These are phyloP conservation scores for Gleditsia sinensis DNA, from an alignment of 306 rosid genomes.

Conservation along the genomic window DNA sequence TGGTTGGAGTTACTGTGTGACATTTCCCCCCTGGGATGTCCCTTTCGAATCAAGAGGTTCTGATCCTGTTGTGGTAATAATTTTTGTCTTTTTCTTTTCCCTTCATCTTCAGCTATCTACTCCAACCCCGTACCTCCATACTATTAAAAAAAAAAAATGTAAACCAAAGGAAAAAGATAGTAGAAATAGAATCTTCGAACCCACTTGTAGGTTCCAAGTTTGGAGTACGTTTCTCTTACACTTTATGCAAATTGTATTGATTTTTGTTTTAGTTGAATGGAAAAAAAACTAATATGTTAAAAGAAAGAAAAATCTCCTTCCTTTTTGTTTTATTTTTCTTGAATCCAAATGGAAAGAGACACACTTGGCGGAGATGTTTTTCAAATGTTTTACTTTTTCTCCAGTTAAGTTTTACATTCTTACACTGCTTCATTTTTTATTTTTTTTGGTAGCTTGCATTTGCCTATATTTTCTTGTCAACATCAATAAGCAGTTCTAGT, in stretches of 20 bases:
- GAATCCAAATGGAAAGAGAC: not conserved
- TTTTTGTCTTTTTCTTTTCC: not conserved
- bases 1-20: conserved; percentile 79
- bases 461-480: not conserved
- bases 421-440: not conserved
- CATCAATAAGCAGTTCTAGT: not conserved
- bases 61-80: conserved; percentile 68
- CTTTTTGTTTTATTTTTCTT: not conserved
- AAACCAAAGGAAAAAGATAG: not conserved
- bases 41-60: conserved; percentile 62
- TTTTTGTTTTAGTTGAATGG: not conserved
- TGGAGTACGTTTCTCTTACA: not conserved
- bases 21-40: conserved; percentile 74
- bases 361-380: not conserved
- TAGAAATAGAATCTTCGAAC: not conserved
- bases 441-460: not conserved
- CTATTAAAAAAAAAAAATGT: not conserved
- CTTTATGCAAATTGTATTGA: not conserved
- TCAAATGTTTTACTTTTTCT: not conserved
- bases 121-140: not conserved
- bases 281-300: not conserved
- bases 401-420: not conserved
- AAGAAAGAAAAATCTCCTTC: not conserved
- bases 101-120: too few relatives aligned
- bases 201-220: not conserved